Percentiles rank a stretch among this genome's conserved stretches.
phyloP scores from a whole-genome alignment of 345 rosid species.

The Boechera stricta region DNA sequence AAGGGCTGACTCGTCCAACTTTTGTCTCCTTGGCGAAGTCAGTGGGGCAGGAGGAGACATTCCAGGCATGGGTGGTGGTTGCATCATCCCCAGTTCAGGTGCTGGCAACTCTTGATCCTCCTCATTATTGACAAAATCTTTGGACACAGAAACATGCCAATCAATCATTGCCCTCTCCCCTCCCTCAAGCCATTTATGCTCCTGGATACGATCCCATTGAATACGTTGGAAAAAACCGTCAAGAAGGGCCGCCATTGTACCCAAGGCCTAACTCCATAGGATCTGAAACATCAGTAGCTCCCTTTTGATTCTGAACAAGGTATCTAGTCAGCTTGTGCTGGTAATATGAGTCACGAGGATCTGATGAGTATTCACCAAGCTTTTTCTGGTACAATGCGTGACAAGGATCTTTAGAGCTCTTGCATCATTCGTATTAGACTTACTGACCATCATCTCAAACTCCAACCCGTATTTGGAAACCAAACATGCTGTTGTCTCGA shows the following conservation, averaged over 20 bases:
- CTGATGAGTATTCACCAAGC: background rate
- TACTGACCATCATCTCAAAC: too few relatives aligned
- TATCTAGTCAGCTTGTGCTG: too few relatives aligned
- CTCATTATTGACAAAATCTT: background rate
- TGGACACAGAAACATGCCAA: background rate
- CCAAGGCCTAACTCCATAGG: too few relatives aligned
- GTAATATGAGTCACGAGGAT: too few relatives aligned
- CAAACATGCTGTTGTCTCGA: too few relatives aligned
- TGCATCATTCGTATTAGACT: too few relatives aligned
- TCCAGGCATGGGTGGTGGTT: background rate
- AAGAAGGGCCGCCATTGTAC: background rate
- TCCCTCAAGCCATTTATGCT: background rate
- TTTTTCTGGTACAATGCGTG: background rate
- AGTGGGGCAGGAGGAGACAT: background rate
- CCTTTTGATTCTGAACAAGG: too few relatives aligned
- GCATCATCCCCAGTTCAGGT: background rate
- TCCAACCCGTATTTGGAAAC: too few relatives aligned
- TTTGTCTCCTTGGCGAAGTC: background rate
- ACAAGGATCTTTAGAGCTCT: background rate
- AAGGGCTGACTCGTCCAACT: background rate
- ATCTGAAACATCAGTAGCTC: too few relatives aligned
- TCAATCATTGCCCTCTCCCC: background rate
- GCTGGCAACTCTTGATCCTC: background rate
- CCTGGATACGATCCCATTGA: background rate
- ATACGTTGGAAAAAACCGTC: background rate